phyloP scores from a whole-genome alignment of 2,329 filamentous ascomycete species.

The Magnaporthiopsis incrustans region DNA sequence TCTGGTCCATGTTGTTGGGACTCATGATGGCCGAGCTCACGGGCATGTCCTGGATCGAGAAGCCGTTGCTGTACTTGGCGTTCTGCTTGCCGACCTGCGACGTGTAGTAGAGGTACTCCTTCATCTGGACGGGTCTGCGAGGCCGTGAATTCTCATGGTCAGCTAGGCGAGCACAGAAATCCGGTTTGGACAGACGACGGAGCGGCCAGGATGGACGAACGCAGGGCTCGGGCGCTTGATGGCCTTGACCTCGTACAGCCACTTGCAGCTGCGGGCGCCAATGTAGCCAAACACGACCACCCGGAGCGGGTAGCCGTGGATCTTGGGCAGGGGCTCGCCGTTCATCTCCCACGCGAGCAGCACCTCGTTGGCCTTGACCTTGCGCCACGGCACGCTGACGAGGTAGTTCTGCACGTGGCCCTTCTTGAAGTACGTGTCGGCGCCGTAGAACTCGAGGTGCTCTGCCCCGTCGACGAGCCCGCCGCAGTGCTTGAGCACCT shows the following conservation, averaged over 20 bases:
- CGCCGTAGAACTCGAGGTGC: slow-evolving; percentile 61
- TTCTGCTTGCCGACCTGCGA: slow-evolving; percentile 64
- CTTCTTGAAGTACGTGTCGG: slow-evolving; percentile 67
- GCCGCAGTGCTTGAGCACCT: slow-evolving; percentile 62
- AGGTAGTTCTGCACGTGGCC: slow-evolving; percentile 57
- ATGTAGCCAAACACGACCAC: slow-evolving; percentile 59
- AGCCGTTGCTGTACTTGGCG: slow-evolving; percentile 47
- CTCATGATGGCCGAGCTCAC: slow-evolving; percentile 60
- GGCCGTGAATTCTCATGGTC: not conserved
- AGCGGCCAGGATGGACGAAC: not conserved
- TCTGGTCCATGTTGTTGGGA: slow-evolving; percentile 50
- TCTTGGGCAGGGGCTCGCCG: slow-evolving; percentile 51
- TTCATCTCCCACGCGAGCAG: slow-evolving; percentile 68
- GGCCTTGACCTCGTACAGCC: slow-evolving; percentile 55
- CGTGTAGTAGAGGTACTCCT: slow-evolving; percentile 62
- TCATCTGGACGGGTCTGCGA: slow-evolving; percentile 48
- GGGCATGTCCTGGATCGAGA: slow-evolving; percentile 66
- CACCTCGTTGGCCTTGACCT: slow-evolving; percentile 60
- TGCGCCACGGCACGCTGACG: slow-evolving; percentile 58
- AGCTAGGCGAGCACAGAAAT: not conserved
- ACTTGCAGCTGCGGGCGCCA: slow-evolving; percentile 56
- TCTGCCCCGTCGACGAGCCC: slow-evolving; percentile 45
- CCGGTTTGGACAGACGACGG: not conserved
- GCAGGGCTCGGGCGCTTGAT: slow-evolving; percentile 47
- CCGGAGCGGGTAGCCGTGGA: slow-evolving; percentile 58